Evolutionary conservation across 305 asterid genomes (phyloP).

Genomic region (Andrographis paniculata): DNA sequence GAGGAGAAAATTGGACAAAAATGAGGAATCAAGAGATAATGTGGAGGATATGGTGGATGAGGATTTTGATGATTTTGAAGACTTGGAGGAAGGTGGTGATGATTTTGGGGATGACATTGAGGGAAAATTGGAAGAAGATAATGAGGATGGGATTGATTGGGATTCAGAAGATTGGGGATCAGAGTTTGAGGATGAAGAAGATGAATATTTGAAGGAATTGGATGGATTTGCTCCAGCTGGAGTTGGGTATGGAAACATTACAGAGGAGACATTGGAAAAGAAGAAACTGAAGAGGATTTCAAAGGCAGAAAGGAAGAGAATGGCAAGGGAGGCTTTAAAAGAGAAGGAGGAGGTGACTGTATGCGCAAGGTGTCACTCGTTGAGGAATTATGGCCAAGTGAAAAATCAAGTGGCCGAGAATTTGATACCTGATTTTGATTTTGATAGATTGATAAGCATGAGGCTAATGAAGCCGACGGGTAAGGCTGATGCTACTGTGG

Average conservation of each 20-base stretch:
- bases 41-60: slow-evolving; percentile 37
- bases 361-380: slow-evolving; percentile 84
- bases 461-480: slow-evolving; percentile 80
- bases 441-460: slow-evolving; percentile 64
- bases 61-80: slow-evolving; percentile 36
- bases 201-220: slow-evolving; percentile 44
- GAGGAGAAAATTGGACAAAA: slow-evolving; percentile 29
- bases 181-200: slow-evolving; percentile 41
- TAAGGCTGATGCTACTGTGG: slow-evolving; percentile 71
- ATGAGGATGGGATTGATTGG: slow-evolving; percentile 33
- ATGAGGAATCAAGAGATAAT: slow-evolving; percentile 19
- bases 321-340: slow-evolving; percentile 49
- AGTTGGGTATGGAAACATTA: slow-evolving; percentile 80
- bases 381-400: slow-evolving; percentile 81
- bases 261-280: slow-evolving; percentile 61
- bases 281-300: slow-evolving; percentile 47
- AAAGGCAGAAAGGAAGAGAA: slow-evolving; percentile 67
- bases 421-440: slow-evolving; percentile 87
- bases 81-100: slow-evolving; percentile 36
- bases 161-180: slow-evolving; percentile 58
- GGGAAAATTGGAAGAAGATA: slow-evolving; percentile 30
- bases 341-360: slow-evolving; percentile 70
- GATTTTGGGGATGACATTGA: slow-evolving; percentile 37
- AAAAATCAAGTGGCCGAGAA: slow-evolving; percentile 74
- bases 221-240: slow-evolving; percentile 84